These are phyloP conservation scores for Candida coleopterorum DNA, from an alignment of 805 yeast genomes.

Conservation along the genomic window DNA sequence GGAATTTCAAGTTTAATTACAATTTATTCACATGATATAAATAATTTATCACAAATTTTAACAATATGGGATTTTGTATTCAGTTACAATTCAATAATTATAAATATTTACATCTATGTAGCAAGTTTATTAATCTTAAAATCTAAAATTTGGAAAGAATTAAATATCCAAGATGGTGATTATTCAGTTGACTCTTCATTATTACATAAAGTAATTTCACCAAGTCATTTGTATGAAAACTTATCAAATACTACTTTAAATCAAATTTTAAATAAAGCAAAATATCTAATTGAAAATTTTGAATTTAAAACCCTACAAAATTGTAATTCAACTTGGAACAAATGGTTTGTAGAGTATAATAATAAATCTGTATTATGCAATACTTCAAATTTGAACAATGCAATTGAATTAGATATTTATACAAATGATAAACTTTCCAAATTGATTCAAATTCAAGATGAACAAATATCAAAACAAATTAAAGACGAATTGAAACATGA, in stretches of 20 bases:
- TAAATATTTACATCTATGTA: slow-evolving; percentile 58
- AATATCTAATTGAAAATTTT: slow-evolving; percentile 19
- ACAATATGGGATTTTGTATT: slow-evolving; percentile 68
- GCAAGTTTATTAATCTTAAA: slow-evolving; percentile 47
- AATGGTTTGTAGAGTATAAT: slow-evolving; percentile 35
- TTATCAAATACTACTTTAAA: slow-evolving; percentile 24
- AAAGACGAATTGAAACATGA: slow-evolving; percentile 23
- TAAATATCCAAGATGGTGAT: slow-evolving; percentile 14
- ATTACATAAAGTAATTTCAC: slow-evolving; percentile 33
- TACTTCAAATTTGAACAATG: slow-evolving; percentile 21
- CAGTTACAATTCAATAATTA: slow-evolving; percentile 48
- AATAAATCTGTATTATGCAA: slow-evolving; percentile 27
- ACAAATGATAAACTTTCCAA: neutral
- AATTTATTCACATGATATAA: slow-evolving; percentile 67
- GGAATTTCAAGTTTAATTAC: slow-evolving; percentile 78
- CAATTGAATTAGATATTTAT: slow-evolving; percentile 7
- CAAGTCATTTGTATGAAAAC: slow-evolving; percentile 22
- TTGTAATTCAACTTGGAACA: slow-evolving; percentile 18
- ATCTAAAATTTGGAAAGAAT: slow-evolving; percentile 32
- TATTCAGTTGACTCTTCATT: slow-evolving; percentile 26
- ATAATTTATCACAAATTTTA: slow-evolving; percentile 44
- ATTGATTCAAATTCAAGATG: slow-evolving; percentile 25
- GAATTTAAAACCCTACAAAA: slow-evolving; percentile 20
- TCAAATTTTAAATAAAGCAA: slow-evolving; percentile 22
- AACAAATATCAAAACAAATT: slow-evolving; percentile 25